Conservation (phyloP, 2,329 filamentous ascomycete species). For the Colletotrichum australisinense region DNA sequence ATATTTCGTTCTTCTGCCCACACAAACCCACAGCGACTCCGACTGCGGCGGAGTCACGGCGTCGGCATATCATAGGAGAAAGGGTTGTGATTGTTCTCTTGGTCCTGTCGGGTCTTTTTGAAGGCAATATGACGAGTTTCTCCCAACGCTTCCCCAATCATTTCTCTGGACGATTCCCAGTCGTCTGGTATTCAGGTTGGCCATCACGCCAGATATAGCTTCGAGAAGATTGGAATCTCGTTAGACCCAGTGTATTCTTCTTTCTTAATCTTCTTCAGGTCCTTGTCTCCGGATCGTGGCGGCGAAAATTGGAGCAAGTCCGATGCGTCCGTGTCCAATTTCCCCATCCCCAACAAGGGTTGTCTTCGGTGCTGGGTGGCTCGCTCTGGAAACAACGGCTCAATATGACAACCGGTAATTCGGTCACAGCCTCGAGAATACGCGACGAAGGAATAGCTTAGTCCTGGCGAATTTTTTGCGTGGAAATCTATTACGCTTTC, state of each 20-base stretch:
- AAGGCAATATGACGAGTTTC: neutral
- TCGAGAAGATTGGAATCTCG: slow-evolving; percentile 21
- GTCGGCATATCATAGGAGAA: neutral
- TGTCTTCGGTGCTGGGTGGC: neutral
- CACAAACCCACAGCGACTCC: slow-evolving; percentile 4
- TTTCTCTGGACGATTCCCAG: slow-evolving; percentile 6
- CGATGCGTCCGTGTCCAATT: slow-evolving; percentile 3
- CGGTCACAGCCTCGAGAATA: neutral
- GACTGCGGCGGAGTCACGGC: neutral
- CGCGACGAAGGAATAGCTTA: neutral
- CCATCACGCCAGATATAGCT: neutral
- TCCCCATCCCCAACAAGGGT: slow-evolving; percentile 13
- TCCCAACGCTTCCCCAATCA: neutral
- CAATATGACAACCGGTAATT: neutral
- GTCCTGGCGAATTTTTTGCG: neutral
- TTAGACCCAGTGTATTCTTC: slow-evolving; percentile 20
- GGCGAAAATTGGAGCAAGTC: slow-evolving; percentile 3
- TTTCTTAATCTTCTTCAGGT: slow-evolving; percentile 17
- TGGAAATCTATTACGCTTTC: neutral
- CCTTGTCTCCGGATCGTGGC: slow-evolving; percentile 2
- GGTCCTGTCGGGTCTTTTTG: neutral
- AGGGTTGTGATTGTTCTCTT: neutral
- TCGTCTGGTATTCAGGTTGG: neutral
- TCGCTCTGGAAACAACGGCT: neutral
- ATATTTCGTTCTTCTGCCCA: slow-evolving; percentile 4